Evolutionary conservation across 805 yeast genomes (phyloP), one percentile per base, ranked within the genome.

Genomic region (Wickerhamiella brachini): DNA sequence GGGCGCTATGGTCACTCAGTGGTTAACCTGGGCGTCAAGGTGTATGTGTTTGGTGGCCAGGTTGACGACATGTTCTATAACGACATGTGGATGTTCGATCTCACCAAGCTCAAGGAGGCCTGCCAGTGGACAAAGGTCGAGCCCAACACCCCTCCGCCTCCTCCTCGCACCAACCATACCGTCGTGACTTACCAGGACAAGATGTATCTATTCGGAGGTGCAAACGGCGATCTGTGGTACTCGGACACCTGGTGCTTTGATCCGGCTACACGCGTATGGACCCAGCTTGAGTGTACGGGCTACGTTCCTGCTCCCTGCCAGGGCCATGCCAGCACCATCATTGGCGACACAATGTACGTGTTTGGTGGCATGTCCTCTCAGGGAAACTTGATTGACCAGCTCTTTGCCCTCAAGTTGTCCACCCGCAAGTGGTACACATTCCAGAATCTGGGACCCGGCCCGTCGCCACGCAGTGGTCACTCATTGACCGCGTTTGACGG

Each of bases 1-100:
- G 98, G 97, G 1, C 76, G 99, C 54, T 93, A 93, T 65, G 98
- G 99, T 13, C 97, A 90, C 66, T 80, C 94, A 47, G 77, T 93
- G 51, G 90, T 86, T 24, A 79, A 88, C 50, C 75, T 81, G 17
- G 75, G 77, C 41, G 72, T 77, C 17, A 73, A 72, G 49, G 71
- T 93, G 47, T 93, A 81, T 65, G 73, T 93, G 4, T 93, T 87
- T 69, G 99, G 98, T 52, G 99, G 99, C 52, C 97, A 90, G 66
- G 76, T 89, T 56, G 93, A 88, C 65, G 85, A 83, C 57, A 79
- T 79, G 17, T 77, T 76, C 58, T 89, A 85, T 67, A 81, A 83
- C 65, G 97, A 93, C 65, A 68, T 90, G 61, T 82, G 83, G 71
- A 79, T 79, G 53, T 93, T 87, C 67, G 97, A 93, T 65, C 73